Percentiles rank a stretch among this genome's conserved stretches.
phyloP scores from a whole-genome alignment of 306 rosid genomes.

The Inga leiocalycina region DNA sequence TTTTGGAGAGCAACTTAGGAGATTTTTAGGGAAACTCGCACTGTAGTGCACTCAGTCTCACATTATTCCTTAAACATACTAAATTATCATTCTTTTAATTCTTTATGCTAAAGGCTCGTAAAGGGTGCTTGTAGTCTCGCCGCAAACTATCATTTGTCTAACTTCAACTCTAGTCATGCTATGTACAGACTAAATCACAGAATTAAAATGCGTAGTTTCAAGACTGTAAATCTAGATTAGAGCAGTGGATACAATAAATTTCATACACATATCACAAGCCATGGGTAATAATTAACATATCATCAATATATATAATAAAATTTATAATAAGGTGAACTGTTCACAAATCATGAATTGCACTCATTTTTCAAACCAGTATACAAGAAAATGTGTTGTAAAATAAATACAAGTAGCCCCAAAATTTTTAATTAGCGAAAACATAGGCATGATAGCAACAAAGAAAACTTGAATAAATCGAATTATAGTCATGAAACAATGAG shows the following conservation, averaged over 20 bases:
- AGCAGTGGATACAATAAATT: neutral
- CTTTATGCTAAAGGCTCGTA: conserved; percentile 46
- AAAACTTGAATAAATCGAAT: neutral
- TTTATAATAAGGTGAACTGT: neutral
- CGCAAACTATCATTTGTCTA: neutral
- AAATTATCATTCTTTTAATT: conserved; percentile 67
- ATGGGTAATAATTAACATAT: neutral
- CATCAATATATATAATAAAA: neutral
- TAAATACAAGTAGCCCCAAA: neutral
- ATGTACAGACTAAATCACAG: neutral
- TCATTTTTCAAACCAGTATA: neutral
- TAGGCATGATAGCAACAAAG: neutral
- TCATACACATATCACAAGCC: neutral
- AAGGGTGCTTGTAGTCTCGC: conserved; percentile 23
- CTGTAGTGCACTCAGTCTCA: conserved; percentile 6
- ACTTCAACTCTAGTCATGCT: neutral
- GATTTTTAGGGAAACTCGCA: neutral
- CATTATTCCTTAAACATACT: neutral
- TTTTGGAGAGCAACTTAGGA: conserved; percentile 18
- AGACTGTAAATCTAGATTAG: neutral
- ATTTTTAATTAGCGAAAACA: conserved; percentile 11
- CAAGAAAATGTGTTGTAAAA: neutral
- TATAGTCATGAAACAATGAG: conserved; percentile 21
- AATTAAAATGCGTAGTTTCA: neutral
- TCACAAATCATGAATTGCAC: neutral